Conservation (phyloP, 768 basidiomycete genomes). For the Leccinum imitatum region DNA sequence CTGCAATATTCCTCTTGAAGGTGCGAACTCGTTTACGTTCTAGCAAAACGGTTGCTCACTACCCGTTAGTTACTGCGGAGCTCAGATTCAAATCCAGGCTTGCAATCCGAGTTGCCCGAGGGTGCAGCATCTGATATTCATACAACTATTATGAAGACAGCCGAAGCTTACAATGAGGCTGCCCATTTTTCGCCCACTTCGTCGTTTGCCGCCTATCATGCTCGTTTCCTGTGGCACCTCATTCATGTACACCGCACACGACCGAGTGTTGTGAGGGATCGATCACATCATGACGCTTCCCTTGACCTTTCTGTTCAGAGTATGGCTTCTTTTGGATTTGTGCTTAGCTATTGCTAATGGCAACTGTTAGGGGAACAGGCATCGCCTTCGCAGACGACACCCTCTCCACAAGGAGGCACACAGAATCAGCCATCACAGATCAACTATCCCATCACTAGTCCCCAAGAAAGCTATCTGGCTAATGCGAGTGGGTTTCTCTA, state of each 20-base stretch:
- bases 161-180: slow-evolving; percentile 76
- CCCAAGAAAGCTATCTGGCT: slow-evolving; percentile 20
- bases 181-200: slow-evolving; percentile 59
- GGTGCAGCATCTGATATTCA: slow-evolving; percentile 66
- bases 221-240: slow-evolving; percentile 73
- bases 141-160: slow-evolving; percentile 61
- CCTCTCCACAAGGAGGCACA: slow-evolving; percentile 22
- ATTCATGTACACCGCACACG: slow-evolving; percentile 60
- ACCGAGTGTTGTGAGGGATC: slow-evolving; percentile 39
- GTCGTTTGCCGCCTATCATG: slow-evolving; percentile 71
- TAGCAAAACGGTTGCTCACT: slow-evolving; percentile 3
- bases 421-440: slow-evolving; percentile 11
- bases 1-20: slow-evolving; percentile 76
- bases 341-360: slow-evolving; percentile 11
- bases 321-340: slow-evolving; percentile 25
- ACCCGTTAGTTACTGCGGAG: slow-evolving; percentile 62
- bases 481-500: slow-evolving; percentile 18
- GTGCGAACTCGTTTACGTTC: slow-evolving; percentile 37
- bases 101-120: slow-evolving; percentile 60
- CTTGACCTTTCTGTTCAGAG: slow-evolving; percentile 60
- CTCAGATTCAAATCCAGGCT: slow-evolving; percentile 52
- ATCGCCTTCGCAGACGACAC: slow-evolving; percentile 23
- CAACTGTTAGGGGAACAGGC: slow-evolving; percentile 19
- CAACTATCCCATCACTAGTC: slow-evolving; percentile 18
- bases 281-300: slow-evolving; percentile 39